Base-by-base conservation (phyloP, 2,329 filamentous ascomycete species). In the Colletotrichum tabaci region DNA sequence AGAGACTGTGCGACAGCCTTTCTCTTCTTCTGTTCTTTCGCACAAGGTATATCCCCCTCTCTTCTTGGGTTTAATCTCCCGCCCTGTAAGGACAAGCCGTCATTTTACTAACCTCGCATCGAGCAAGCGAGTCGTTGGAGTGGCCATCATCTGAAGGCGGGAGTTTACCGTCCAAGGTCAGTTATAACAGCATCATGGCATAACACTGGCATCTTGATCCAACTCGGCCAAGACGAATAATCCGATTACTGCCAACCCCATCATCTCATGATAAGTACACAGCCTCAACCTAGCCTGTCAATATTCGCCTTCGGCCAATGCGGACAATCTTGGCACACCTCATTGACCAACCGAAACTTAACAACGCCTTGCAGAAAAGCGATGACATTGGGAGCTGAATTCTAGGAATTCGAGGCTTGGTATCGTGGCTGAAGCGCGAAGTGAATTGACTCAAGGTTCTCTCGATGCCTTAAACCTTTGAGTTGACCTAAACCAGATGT, bases 211-310 rank as follows among this genome's bases (percentile, higher is more conserved):
- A 40, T 38, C 16, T 23, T n/a, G 15, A 52, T 57, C 57, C 49
- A 56, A 46, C 18, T n/a, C 35, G 12, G 3, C 5, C 18, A 26
- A 42, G 26, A 46, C 35, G 18, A 42, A 46, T 1, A 67, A 46
- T 52, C 64, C 26, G 67, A 67, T 71, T 46, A 46, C 44, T 47
- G n/a, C 44, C 16, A 44, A 30, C 50, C 30, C 50, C 12, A 44
- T 67, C 67, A 71, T 71, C 67, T n/a, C 64, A 71, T 62, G 55
- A 21, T 52, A 18, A n/a, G 42, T 50, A 15, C 42, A 21, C 35
- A 50, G 50, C 40, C 44, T 12, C 23, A 38, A 46, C 18, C 18
- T 26, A 50, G 26, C 10, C 46, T 56, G 50, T 46, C 30, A 52
- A 18, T 16, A 40, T 21, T 66, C 40, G 40, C 15, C n/a, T 49